Base-by-base conservation (phyloP, 345 rosid species). In the Camelina laxa region DNA sequence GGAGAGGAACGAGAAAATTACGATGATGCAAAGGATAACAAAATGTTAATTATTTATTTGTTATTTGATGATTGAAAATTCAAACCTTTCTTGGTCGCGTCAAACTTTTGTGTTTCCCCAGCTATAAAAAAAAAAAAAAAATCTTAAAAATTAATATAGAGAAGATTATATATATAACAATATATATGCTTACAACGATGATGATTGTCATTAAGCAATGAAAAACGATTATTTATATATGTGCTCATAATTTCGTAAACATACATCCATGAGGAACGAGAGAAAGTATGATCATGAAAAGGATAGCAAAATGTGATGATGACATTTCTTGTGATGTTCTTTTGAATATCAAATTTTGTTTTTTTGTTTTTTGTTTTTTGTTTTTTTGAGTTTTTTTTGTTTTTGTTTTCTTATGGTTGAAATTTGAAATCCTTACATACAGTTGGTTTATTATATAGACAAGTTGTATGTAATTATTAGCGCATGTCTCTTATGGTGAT, bases 401-500 rank as follows among this genome's bases (percentile, higher is more conserved):
- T 14, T 54, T 24, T 24, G 9, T 54, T 54, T 2, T 55, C 27
- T 55, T 10, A 55, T 55, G 36, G 60, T 30, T 24, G 16, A 8
- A 55, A 24, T 8, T 12, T 53, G n/a, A 53, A 22, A 11, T 53
- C 33, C 17, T 55, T 13, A 14, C 60, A 24, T 19, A 27, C 16
- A 55, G 19, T 55, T 55, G 17, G 36, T 55, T 13, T 55, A 14
- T 6, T 55, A 14, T 14, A 55, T 55, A 55, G 60, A 55, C 14
- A 55, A 55, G 17, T 55, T 55, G 36, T 55, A 14, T 55, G 35
- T 55, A 55, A 27, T 14, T 13, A 27, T 55, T 55, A 55, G 17
- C 6, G 17, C 59, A 55, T 54, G 59, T 24, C 36, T 54, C 36
- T 4, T 13, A 27, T 55, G 60, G 60, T 55, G 60, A 55, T 55